A percentile compares a stretch with the other conserved stretches of the same genome.
phyloP scores from a whole-genome alignment of 2,329 filamentous ascomycete genomes.

The Exserohilum turcica region DNA sequence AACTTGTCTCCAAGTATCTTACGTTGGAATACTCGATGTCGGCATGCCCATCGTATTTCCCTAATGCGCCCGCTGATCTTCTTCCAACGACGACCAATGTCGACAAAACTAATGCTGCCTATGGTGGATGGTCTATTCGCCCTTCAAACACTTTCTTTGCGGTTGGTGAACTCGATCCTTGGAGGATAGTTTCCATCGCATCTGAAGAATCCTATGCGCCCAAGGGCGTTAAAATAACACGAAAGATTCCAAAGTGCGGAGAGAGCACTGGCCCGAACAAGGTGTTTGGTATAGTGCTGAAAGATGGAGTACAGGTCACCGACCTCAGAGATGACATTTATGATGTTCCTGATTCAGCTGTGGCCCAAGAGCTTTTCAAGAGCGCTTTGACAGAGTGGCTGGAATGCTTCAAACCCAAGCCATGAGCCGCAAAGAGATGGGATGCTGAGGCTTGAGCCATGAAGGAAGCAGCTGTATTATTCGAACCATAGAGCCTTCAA shows the following conservation, averaged over 20 bases:
- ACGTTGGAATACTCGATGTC: constrained; percentile 45
- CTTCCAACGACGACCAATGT: constrained; percentile 51
- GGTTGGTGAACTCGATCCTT: constrained; percentile 59
- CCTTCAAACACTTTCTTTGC: constrained; percentile 59
- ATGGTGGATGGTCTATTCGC: constrained; percentile 58
- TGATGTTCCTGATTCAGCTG: no score
- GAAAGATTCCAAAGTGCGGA: constrained; percentile 43
- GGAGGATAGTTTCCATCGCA: constrained; percentile 55
- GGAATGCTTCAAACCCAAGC: constrained; percentile 47
- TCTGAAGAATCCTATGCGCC: constrained; percentile 51
- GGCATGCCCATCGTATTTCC: no score
- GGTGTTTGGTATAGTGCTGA: constrained; percentile 57
- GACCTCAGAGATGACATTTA: no score
- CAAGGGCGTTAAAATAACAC: constrained; percentile 13
- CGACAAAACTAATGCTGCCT: constrained; percentile 49
- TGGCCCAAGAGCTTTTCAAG: constrained; percentile 47
- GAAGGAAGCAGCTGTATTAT: neutral
- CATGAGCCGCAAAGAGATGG: constrained; percentile 10
- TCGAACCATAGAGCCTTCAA: neutral
- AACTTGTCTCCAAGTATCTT: constrained; percentile 56
- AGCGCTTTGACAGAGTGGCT: constrained; percentile 55
- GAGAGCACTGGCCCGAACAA: constrained; percentile 40
- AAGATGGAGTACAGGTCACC: constrained; percentile 53
- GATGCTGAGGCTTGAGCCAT: neutral
- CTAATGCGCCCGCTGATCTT: constrained; percentile 46